These are phyloP conservation scores for Akanthomyces lecanii DNA, from an alignment of 2,329 filamentous ascomycete species.

Conservation along the genomic window DNA sequence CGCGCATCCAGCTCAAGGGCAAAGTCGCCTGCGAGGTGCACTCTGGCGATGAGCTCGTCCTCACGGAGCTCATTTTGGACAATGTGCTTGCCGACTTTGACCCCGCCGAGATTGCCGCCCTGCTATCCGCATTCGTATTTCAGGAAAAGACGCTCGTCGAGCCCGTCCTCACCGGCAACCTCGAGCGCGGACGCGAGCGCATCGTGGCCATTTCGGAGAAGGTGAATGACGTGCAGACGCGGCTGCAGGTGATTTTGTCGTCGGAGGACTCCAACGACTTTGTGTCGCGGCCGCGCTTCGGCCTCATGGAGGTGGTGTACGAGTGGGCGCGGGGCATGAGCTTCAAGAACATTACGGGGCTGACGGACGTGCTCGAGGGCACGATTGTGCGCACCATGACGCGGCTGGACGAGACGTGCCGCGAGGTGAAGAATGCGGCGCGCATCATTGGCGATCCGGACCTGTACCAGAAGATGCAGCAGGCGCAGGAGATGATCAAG, in stretches of 20 bases:
- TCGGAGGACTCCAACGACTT: slow-evolving; percentile 92
- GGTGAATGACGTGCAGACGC: slow-evolving; percentile 83
- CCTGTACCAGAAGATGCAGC: slow-evolving; percentile 94
- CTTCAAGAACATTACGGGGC: slow-evolving; percentile 93
- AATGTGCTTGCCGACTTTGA: slow-evolving; percentile 95
- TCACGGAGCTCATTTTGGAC: slow-evolving; percentile 93
- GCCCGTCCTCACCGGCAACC: slow-evolving; percentile 74
- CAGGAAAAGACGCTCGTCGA: slow-evolving; percentile 88
- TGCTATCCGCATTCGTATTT: slow-evolving; percentile 93
- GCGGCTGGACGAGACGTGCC: slow-evolving; percentile 87
- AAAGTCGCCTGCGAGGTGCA: slow-evolving; percentile 98
- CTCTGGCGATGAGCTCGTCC: slow-evolving; percentile 90
- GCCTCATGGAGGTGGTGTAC: slow-evolving; percentile 94
- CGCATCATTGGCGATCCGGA: slow-evolving; percentile 91
- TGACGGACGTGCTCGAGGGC: slow-evolving; percentile 95
- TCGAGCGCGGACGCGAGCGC: slow-evolving; percentile 77
- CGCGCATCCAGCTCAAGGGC: slow-evolving; percentile 90
- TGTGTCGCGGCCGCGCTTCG: slow-evolving; percentile 79
- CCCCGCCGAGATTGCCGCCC: slow-evolving; percentile 90
- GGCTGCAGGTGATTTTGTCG: slow-evolving; percentile 87
- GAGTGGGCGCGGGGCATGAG: slow-evolving; percentile 98
- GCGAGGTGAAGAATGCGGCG: slow-evolving; percentile 96
- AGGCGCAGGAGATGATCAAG: slow-evolving; percentile 96
- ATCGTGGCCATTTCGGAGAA: slow-evolving; percentile 90
- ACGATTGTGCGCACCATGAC: slow-evolving; percentile 96